phyloP scores from a whole-genome alignment of 169 alveolate genomes.

The Sarcocystis neurona region DNA sequence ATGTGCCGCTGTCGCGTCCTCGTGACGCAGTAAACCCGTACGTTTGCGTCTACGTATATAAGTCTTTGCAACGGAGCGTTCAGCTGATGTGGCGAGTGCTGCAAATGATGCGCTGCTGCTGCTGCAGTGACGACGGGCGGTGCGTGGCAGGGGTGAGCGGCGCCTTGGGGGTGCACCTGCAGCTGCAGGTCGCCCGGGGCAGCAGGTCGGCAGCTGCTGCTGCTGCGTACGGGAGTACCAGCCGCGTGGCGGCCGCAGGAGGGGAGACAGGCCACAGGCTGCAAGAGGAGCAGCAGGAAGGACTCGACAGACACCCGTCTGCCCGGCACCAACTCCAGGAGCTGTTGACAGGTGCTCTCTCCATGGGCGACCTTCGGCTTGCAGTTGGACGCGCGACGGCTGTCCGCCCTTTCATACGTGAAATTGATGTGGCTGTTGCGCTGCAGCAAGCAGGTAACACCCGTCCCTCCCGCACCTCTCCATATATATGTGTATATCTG shows the following conservation, averaged over 20 bases:
- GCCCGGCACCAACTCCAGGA: background rate
- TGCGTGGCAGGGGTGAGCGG: constrained; percentile 18
- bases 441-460: constrained; percentile 2
- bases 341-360: too few relatives aligned
- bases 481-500: background rate
- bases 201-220: background rate
- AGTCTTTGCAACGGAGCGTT: too few relatives aligned
- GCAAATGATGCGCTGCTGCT: too few relatives aligned
- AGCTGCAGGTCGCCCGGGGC: background rate
- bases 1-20: too few relatives aligned
- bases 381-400: too few relatives aligned
- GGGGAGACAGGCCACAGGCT: background rate
- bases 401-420: background rate
- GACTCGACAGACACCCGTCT: background rate
- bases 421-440: constrained; percentile 2
- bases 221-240: background rate
- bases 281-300: background rate
- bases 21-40: too few relatives aligned
- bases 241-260: background rate
- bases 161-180: background rate
- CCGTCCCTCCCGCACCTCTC: too few relatives aligned
- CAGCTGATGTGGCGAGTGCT: too few relatives aligned
- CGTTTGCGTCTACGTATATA: too few relatives aligned
- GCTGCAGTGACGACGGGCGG: constrained; percentile 30
- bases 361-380: background rate